Base-by-base conservation (phyloP, 352 stramenopile species). In the Thraustochytrium striatum region DNA sequence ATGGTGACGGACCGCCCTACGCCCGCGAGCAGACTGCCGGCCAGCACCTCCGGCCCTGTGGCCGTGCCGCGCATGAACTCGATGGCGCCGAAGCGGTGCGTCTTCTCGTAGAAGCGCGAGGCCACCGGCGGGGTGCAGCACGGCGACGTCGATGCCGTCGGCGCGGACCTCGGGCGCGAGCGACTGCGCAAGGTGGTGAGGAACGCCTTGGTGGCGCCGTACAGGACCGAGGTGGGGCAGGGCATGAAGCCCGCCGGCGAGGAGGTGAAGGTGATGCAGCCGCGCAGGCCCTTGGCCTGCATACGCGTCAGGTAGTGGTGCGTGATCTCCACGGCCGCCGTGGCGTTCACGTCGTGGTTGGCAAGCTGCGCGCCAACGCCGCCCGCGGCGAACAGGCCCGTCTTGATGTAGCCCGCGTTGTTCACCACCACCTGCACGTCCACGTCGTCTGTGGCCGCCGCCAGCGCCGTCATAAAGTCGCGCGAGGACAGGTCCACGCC, bases 401-500 rank as follows among this genome's bases (percentile, higher is more conserved):
- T 96, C 2, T 95, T 89, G 55, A 96, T 92, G 82, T 93, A 90
- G n/a, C 91, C 91, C 47, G 91, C 91, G 84, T 96, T 96, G 83
- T 94, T 94, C 81, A 96, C 95, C 11, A 96, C 79, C 50, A 87
- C 82, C 52, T 89, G 86, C 25, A 95, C 84, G 47, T 89, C 83
- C 44, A 94, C 90, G 79, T 94, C 91, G 41, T 90, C 88, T 25
- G 90, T 95, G 11, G 82, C 88, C 44, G 89, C 82, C 3, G 81
- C 57, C 61, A 92, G 89, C 53, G 80, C 30, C 2, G 41, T n/a
- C 55, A 75, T 81, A 58, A 69, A 79, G 50, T 82, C 53, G 35
- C 30, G 50, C 33, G 38, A 61, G 55, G 86, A 83, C 58, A 95
- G 92, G 28, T 78, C 85, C 32, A 86, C 82, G 39, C 84, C 87